Evolutionary conservation across 306 rosid genomes (phyloP), one percentile per base, ranked within the genome.

Genomic region (Corylus avellana): DNA sequence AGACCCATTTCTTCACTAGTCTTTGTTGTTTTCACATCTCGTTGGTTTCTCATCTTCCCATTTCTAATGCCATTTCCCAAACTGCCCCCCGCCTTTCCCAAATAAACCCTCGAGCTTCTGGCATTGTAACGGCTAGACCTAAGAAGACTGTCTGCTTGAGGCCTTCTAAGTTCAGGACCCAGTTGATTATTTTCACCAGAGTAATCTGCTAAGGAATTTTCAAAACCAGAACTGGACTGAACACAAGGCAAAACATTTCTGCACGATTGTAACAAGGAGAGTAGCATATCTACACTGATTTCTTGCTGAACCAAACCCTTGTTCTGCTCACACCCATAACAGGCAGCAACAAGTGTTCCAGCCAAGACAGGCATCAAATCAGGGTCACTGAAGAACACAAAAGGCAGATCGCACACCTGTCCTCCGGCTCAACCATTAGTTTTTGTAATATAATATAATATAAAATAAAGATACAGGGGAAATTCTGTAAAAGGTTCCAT

Each of bases 341-440:
- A 92, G 78, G 94, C 97, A 62, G 97, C 94, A 78, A 93, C 97
- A 80, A 95, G 78, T 42, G 98, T 85, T 74, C 96, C 85, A 37
- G 98, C 96, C 92, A 95, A 84, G 77, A 88, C 72, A n/a, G 98
- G 98, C 98, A 95, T 95, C 88, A 95, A 88, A 81, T 92, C 97
- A 0, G 98, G 94, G 86, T 95, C 98, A 56, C 98, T 95, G 89
- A 95, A 95, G 98, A 95, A 92, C 61, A 89, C 86, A 6, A 95
- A 95, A 3, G 98, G 98, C 39, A 95, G 86, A 88, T 95, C 98
- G 77, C 98, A 95, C 62, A 95, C 92, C 98, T 95, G 97, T 70
- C 49, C 57, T 75, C 84, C 70, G 81, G 77, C 76, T 80, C 84
- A 84, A 51, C 39, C 12, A 78, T 91, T 70, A 94, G 88, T 74